Conservation (phyloP, 208 protist species). For the Endotrypanum monterogeii region DNA sequence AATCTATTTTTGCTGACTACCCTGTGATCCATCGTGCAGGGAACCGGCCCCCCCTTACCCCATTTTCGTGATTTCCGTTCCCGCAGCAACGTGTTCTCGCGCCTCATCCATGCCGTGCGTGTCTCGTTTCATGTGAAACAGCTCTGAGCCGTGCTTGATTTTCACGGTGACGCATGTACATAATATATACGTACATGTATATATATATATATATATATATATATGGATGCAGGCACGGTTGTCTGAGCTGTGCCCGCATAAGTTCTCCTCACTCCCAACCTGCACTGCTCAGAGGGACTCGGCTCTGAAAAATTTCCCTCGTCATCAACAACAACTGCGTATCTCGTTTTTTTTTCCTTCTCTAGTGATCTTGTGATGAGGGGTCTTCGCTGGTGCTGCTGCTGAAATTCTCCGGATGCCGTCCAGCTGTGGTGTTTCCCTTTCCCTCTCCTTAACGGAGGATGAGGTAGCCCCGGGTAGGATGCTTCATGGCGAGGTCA, state of each 20-base stretch:
- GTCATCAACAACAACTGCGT: not conserved
- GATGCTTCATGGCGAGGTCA: constrained; percentile 38
- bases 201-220: too few species aligned
- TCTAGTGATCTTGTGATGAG: not conserved
- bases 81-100: not conserved
- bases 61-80: constrained; percentile 1
- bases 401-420: constrained; percentile 11
- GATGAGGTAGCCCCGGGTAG: constrained; percentile 28
- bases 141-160: too few species aligned
- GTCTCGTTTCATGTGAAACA: too few species aligned
- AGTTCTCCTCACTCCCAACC: constrained; percentile 13
- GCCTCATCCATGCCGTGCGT: constrained; percentile 2
- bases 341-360: not conserved
- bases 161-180: too few species aligned
- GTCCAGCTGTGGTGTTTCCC: constrained; percentile 28
- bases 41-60: not conserved
- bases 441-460: constrained; percentile 19
- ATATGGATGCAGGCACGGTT: too few species aligned
- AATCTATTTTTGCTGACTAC: not conserved
- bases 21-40: not conserved
- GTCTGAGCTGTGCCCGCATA: too few species aligned
- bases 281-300: not conserved
- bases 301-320: not conserved
- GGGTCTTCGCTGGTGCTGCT: not conserved
- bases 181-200: too few species aligned